Percentiles rank a stretch among this genome's conserved stretches.
These are phyloP conservation scores for Pelargonium myrrhifolium DNA, from an alignment of 441 rosid genomes.

Conservation along the genomic window DNA sequence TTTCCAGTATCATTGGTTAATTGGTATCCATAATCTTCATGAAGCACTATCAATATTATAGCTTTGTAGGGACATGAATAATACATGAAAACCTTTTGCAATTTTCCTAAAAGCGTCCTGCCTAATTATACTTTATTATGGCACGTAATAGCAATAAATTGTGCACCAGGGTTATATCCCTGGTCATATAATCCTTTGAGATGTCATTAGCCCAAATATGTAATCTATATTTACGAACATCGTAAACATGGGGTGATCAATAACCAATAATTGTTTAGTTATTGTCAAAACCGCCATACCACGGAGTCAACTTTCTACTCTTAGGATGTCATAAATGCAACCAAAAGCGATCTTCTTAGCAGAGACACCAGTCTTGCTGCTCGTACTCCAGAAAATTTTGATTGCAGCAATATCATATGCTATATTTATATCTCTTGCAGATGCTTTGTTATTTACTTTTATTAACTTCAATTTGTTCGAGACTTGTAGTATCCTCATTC, in stretches of 20 bases:
- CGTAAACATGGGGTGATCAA: no score
- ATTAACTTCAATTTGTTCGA: not conserved
- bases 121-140: no score
- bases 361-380: not conserved
- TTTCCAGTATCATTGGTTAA: constrained; percentile 65
- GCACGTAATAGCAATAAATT: no score
- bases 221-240: not conserved
- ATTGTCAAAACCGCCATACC: not conserved
- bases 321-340: not conserved
- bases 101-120: constrained; percentile 44
- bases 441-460: constrained; percentile 29
- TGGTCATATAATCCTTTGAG: no score
- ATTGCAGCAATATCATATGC: not conserved
- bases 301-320: not conserved
- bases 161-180: no score
- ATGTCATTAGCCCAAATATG: no score
- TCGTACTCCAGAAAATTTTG: not conserved
- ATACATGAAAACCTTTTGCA: constrained; percentile 62
- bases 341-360: not conserved
- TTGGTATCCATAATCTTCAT: constrained; percentile 24
- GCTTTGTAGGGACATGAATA: constrained; percentile 38
- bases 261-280: not conserved
- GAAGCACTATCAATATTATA: not conserved
- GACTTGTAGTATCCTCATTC: not conserved
- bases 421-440: not conserved